These are phyloP conservation scores for Phytophthora niederhauseri DNA, from an alignment of 352 stramenopile genomes.

Conservation along the genomic window DNA sequence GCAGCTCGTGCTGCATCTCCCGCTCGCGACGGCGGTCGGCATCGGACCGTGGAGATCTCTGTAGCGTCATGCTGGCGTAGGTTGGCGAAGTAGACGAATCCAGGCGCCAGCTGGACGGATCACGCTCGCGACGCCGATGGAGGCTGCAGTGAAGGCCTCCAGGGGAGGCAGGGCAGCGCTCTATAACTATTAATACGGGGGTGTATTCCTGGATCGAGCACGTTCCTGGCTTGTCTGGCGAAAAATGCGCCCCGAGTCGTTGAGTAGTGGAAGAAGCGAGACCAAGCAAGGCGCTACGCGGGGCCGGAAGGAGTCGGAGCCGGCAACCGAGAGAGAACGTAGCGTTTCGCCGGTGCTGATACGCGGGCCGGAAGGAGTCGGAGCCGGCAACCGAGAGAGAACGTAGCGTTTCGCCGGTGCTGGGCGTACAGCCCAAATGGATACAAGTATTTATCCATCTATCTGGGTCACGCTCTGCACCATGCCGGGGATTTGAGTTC, in stretches of 20 bases:
- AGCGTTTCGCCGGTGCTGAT: conserved; percentile 24
- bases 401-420: conserved; percentile 22
- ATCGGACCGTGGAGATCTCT: conserved; percentile 22
- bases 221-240: conserved; percentile 28
- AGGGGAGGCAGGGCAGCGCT: neutral
- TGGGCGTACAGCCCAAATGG: neutral
- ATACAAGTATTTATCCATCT: conserved; percentile 2
- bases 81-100: conserved; percentile 4
- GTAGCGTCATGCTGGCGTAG: conserved; percentile 17
- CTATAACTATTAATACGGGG: conserved; percentile 27
- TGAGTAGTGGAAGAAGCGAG: conserved; percentile 23
- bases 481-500: neutral
- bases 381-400: conserved; percentile 24
- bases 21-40: conserved; percentile 49
- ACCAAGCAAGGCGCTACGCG: neutral
- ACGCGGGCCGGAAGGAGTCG: conserved; percentile 22
- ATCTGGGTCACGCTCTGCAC: neutral
- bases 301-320: conserved; percentile 22
- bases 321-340: conserved; percentile 22
- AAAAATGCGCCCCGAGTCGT: conserved; percentile 11
- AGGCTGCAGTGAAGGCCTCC: conserved; percentile 2
- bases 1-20: conserved; percentile 76
- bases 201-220: conserved; percentile 6
- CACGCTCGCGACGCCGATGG: neutral
- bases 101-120: conserved; percentile 23